These are phyloP conservation scores for Begonia loranthoides DNA, from an alignment of 306 rosid genomes.

Conservation along the genomic window DNA sequence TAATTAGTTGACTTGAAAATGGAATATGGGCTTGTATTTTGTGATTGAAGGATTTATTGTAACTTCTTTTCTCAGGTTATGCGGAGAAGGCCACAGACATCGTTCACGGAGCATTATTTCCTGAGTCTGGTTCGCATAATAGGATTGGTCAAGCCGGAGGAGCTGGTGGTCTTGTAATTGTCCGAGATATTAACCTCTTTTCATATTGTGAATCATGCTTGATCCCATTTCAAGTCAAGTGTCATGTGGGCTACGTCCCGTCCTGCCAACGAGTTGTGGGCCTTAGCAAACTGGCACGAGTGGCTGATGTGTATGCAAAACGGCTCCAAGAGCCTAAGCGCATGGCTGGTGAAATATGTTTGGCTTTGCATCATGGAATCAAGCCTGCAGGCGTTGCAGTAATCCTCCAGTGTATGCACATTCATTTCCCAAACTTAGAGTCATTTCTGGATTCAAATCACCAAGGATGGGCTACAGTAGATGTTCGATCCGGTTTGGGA, in stretches of 20 bases:
- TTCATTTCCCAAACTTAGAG: conserved; percentile 55
- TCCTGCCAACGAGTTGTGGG: conserved; percentile 76
- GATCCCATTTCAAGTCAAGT: conserved; percentile 85
- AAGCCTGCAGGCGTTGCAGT: conserved; percentile 81
- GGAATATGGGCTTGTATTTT: too few relatives aligned
- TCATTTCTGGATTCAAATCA: conserved; percentile 43
- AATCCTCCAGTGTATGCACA: conserved; percentile 56
- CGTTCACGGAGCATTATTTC: conserved; percentile 86
- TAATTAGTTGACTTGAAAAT: too few relatives aligned
- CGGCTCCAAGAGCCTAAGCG: conserved; percentile 67
- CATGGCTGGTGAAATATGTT: conserved; percentile 36
- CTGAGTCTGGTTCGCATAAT: conserved; percentile 77
- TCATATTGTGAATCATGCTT: conserved; percentile 91
- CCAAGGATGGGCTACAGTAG: conserved; percentile 50
- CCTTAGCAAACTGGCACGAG: conserved; percentile 87
- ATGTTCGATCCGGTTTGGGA: conserved; percentile 68
- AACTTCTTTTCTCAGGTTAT: conserved; percentile 44
- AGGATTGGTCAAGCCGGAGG: conserved; percentile 86
- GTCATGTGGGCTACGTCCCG: conserved; percentile 92
- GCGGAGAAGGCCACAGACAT: conserved; percentile 64
- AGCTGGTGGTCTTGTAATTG: conserved; percentile 91
- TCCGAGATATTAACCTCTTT: conserved; percentile 74
- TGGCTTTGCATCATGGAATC: conserved; percentile 49
- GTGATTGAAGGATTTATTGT: not conserved
- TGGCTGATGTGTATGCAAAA: conserved; percentile 44